These are phyloP conservation scores for Pouteria campechiana DNA, from an alignment of 179 eudicot species.

Conservation along the genomic window DNA sequence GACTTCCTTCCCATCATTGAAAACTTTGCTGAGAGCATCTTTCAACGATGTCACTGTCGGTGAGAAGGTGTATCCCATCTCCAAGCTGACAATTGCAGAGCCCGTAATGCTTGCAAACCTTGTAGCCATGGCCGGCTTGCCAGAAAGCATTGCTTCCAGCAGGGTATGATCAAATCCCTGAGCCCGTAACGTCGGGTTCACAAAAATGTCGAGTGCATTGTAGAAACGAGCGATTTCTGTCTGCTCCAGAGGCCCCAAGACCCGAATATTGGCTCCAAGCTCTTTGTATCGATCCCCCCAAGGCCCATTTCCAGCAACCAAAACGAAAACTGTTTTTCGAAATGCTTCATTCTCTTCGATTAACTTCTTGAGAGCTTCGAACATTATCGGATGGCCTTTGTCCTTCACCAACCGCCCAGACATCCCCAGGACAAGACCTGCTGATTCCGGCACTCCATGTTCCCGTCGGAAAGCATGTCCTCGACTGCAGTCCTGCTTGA, in stretches of 20 bases:
- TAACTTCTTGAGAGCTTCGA: slow-evolving; percentile 33
- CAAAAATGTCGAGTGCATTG: slow-evolving; percentile 41
- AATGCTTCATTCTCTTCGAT: slow-evolving; percentile 21
- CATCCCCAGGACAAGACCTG: slow-evolving; percentile 27
- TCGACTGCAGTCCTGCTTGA: slow-evolving; percentile 19
- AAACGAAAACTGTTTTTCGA: slow-evolving; percentile 16
- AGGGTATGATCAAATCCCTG: slow-evolving; percentile 49
- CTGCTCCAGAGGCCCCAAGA: slow-evolving; percentile 36
- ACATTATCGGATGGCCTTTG: slow-evolving; percentile 50
- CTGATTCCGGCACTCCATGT: slow-evolving; percentile 16
- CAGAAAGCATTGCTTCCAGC: slow-evolving; percentile 37
- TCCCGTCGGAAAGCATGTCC: slow-evolving; percentile 21
- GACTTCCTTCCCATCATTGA: slow-evolving; percentile 31
- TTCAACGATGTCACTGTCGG: slow-evolving; percentile 28
- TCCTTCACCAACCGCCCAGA: slow-evolving; percentile 55
- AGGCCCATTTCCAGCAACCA: slow-evolving; percentile 53
- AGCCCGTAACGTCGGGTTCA: slow-evolving; percentile 48
- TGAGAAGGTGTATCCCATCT: slow-evolving; percentile 40
- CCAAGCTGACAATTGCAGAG: slow-evolving; percentile 20
- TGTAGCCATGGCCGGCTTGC: slow-evolving; percentile 43
- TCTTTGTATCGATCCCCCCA: slow-evolving; percentile 49
- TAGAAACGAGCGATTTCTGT: slow-evolving; percentile 28
- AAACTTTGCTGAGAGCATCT: slow-evolving; percentile 19
- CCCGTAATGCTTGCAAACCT: slow-evolving; percentile 45
- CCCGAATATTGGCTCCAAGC: slow-evolving; percentile 25